Conservation (phyloP, 1,284 basidiomycete species). For the Ustilago cynodontis region DNA sequence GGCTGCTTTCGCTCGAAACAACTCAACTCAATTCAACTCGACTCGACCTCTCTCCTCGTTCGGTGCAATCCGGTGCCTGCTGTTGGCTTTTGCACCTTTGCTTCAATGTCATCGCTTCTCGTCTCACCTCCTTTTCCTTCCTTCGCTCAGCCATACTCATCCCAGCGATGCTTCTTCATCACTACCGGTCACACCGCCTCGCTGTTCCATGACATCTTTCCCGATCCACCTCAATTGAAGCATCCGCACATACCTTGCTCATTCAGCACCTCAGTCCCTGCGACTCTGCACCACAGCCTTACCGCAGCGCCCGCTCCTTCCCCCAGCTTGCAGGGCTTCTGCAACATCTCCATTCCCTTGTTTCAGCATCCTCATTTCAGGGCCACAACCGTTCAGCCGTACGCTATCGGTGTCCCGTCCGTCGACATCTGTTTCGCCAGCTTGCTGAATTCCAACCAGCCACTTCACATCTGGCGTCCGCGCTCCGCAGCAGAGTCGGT, state of each 20-base stretch:
- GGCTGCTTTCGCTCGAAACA: not conserved
- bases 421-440: not conserved
- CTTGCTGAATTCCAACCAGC: not conserved
- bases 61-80: not conserved
- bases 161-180: slow-evolving; percentile 24
- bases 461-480: not conserved
- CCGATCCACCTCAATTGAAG: slow-evolving; percentile 1
- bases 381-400: not conserved
- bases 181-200: not conserved
- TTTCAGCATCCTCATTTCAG: not conserved
- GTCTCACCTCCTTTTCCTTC: not conserved
- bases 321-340: not conserved
- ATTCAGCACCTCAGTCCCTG: not conserved
- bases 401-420: not conserved
- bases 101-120: not conserved
- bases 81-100: not conserved
- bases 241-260: not conserved
- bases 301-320: not conserved
- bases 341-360: not conserved
- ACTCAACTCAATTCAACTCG: not conserved
- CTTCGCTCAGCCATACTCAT: slow-evolving; percentile 5
- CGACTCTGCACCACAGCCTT: not conserved
- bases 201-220: slow-evolving; percentile 11
- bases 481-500: not conserved
- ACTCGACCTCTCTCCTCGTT: not conserved